Base-by-base conservation (phyloP, 179 eudicot species). In the Monotropa hypopitys region DNA sequence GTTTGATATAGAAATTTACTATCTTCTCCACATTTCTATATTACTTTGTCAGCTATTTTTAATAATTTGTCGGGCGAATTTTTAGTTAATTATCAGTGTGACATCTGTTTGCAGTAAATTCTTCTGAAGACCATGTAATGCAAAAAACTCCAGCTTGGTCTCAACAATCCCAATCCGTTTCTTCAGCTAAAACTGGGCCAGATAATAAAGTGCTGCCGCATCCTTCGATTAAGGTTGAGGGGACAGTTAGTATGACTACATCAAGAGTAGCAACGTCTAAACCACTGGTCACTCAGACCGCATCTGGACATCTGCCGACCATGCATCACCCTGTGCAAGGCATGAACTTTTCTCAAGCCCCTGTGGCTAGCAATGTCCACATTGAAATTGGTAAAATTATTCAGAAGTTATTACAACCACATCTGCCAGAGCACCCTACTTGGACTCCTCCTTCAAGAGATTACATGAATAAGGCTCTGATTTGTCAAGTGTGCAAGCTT, bases 391-490 rank as follows among this genome's bases (percentile, higher is more conserved):
- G 90, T 67, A 91, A 89, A 84, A 77, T 88, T 80, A 92, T 93
- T 59, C 96, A 93, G 81, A 93, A 85, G 81, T 63, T 96, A 54
- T 78, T 93, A 54, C 86, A 89, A 30, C 91, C 91, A 53, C 83
- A 84, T 70, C 76, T 79, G 71, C 81, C 83, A 10, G 87, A 83
- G 78, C 89, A 78, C 35, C 87, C 90, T 75, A 70, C 79, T 33
- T 96, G 98, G 99, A 88, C 81, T 76, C 90, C 94, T 81, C 98
- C 98, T 78, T 90, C 99, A 23, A 89, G 94, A 76, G 97, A 90
- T 68, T 96, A 93, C 81, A 91, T 96, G 98, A 93, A 66, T 74
- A 90, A 88, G 84, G 74, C 92, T 47, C 38, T 91, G 81, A 56
- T 89, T 78, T 96, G 99, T 78, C 97, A 93, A 76, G 84, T 87